Percentiles rank a stretch among this genome's conserved stretches.
Evolutionary conservation across 306 rosid species (phyloP).

Genomic region (Delonix regia): DNA sequence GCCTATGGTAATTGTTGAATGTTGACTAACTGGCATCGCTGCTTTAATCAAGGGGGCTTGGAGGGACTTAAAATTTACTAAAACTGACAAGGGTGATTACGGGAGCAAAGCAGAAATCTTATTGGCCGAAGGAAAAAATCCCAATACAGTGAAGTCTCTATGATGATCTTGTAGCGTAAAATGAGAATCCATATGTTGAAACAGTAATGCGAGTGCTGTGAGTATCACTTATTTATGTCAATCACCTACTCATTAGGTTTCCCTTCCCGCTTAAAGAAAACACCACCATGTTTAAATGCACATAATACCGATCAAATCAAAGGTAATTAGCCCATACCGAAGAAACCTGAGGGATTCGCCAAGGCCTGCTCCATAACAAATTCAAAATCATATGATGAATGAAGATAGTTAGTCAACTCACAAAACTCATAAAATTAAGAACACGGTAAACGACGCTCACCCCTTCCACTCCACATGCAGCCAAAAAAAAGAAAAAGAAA

Average conservation of each 20-base stretch:
- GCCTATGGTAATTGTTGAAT: no score
- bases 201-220: neutral
- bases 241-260: neutral
- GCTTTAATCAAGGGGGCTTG: neutral
- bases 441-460: neutral
- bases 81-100: neutral
- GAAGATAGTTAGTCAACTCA: constrained; percentile 23
- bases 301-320: neutral
- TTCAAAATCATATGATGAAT: constrained; percentile 38
- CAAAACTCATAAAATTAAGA: neutral
- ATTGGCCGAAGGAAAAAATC: neutral
- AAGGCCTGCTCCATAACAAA: constrained; percentile 71
- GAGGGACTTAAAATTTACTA: neutral
- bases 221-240: neutral
- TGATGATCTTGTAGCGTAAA: neutral
- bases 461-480: neutral
- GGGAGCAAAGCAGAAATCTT: neutral
- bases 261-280: neutral
- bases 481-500: neutral
- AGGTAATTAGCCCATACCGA: constrained; percentile 63
- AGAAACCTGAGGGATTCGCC: constrained; percentile 79
- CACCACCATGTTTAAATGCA: neutral
- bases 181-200: neutral
- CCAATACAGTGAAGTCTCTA: neutral
- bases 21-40: no score